Conservation (phyloP, 148 eudicot species). For the Pouteria glomerata region DNA sequence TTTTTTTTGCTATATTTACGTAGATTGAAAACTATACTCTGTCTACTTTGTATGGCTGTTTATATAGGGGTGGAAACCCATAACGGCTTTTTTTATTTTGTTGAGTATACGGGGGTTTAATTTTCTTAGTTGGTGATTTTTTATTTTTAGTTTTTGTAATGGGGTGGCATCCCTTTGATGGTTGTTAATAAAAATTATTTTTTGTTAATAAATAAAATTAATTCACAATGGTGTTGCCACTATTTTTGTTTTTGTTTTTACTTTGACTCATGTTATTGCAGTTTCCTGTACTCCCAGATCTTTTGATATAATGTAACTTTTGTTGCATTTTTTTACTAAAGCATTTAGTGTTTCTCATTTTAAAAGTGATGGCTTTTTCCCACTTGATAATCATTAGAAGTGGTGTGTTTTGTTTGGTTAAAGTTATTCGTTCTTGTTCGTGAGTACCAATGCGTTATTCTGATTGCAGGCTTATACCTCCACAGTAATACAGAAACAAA, state of each 20-base stretch:
- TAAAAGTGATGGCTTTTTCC: neutral
- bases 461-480: slow-evolving; percentile 62
- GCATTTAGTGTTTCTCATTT: neutral
- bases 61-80: no score
- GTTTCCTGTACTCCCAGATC: neutral
- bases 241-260: neutral
- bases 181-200: no score
- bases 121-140: no score
- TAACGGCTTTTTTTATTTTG: no score
- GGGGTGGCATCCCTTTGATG: no score
- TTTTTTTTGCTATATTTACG: no score
- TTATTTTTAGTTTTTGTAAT: no score
- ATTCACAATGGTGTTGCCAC: no score
- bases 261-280: neutral
- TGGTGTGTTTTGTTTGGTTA: neutral
- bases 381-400: neutral
- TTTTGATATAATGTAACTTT: neutral
- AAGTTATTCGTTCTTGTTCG: slow-evolving; percentile 6
- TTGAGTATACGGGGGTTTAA: no score
- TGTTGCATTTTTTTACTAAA: neutral
- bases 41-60: no score
- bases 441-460: neutral
- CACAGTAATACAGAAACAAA: slow-evolving; percentile 60
- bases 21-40: no score
- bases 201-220: no score